Conservation (phyloP, 345 rosid genomes). For the Eucalyptus pauciflora region DNA sequence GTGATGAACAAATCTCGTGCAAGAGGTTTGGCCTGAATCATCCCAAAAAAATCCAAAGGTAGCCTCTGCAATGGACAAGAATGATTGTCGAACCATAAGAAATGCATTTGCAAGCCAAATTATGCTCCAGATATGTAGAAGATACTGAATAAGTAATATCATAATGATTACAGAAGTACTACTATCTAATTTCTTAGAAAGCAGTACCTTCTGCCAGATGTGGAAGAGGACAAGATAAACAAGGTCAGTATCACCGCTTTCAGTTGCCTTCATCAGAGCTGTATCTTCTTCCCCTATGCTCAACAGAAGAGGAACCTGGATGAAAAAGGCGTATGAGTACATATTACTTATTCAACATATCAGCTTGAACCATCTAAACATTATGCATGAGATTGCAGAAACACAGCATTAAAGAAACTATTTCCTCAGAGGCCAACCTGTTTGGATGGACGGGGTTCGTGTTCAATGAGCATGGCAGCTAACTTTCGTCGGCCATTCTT, state of each 20-base stretch:
- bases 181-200: not conserved
- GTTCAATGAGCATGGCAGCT: conserved; percentile 95
- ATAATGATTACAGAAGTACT: not conserved
- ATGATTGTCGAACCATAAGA: not conserved
- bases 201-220: conserved; percentile 85
- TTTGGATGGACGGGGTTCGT: conserved; percentile 92
- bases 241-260: conserved; percentile 95
- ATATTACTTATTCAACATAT: not conserved
- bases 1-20: conserved; percentile 80
- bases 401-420: not conserved
- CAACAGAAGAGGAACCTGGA: conserved; percentile 84
- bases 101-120: not conserved
- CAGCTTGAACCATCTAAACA: not conserved
- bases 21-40: conserved; percentile 72
- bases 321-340: not conserved
- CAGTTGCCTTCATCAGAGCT: conserved; percentile 83
- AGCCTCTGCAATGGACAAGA: conserved; percentile 49
- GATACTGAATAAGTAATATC: not conserved
- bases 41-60: conserved; percentile 76
- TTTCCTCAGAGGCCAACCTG: conserved; percentile 28
- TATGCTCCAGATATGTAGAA: not conserved
- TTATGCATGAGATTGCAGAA: not conserved
- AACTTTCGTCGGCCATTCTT: conserved; percentile 82
- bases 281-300: conserved; percentile 97
- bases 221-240: conserved; percentile 93